Conservation (phyloP, 805 yeast genomes). For the Vanderwaltozyma polyspora region DNA sequence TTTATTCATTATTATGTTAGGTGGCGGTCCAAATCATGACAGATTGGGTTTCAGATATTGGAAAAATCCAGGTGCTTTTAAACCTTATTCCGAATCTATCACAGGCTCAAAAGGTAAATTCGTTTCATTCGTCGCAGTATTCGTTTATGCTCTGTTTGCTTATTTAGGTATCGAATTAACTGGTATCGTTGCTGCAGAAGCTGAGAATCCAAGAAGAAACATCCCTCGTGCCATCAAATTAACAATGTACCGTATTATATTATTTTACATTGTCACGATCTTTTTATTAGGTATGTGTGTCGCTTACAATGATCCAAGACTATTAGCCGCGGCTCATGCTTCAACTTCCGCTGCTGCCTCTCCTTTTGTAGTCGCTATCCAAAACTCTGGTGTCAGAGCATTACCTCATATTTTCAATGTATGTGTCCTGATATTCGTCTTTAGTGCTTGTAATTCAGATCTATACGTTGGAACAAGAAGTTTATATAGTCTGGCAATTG, state of each 20-base stretch:
- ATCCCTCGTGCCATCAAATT: slow-evolving; percentile 63
- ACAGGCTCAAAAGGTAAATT: slow-evolving; percentile 42
- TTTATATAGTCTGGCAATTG: slow-evolving; percentile 57
- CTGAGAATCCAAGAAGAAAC: slow-evolving; percentile 53
- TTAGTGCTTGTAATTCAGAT: slow-evolving; percentile 75
- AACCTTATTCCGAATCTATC: slow-evolving; percentile 33
- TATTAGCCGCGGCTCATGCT: slow-evolving; percentile 40
- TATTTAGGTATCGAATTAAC: slow-evolving; percentile 60
- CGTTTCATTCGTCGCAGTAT: slow-evolving; percentile 49
- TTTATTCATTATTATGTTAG: slow-evolving; percentile 54
- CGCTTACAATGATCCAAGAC: slow-evolving; percentile 41
- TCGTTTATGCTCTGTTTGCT: slow-evolving; percentile 59
- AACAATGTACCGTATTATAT: slow-evolving; percentile 56
- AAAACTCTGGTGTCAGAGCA: slow-evolving; percentile 48
- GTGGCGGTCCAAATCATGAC: slow-evolving; percentile 70
- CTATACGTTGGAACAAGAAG: slow-evolving; percentile 70
- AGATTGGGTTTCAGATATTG: slow-evolving; percentile 65
- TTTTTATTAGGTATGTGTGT: slow-evolving; percentile 60
- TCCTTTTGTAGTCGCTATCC: slow-evolving; percentile 75
- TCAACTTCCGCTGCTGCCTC: slow-evolving; percentile 59
- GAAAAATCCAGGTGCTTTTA: slow-evolving; percentile 59
- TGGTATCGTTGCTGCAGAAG: slow-evolving; percentile 67
- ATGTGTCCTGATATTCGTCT: slow-evolving; percentile 62
- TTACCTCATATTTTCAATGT: slow-evolving; percentile 71
- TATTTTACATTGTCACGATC: slow-evolving; percentile 53